Evolutionary conservation across 352 stramenopile genomes (phyloP).

Genomic region (Pythium plurisporium): DNA sequence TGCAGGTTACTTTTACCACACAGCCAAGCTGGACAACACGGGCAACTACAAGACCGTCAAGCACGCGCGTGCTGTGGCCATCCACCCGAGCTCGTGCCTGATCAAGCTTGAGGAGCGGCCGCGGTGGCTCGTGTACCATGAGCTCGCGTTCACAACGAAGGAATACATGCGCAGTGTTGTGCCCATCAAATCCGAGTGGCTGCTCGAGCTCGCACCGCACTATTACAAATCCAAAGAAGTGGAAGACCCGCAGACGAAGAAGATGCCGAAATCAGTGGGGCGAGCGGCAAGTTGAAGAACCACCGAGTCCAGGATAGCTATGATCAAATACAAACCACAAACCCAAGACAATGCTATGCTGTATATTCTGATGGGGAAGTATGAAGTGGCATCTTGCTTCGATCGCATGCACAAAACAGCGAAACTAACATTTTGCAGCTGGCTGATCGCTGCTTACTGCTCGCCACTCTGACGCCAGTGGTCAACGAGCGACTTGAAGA

Average conservation of each 20-base stretch:
- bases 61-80: slow-evolving; percentile 95
- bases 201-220: slow-evolving; percentile 97
- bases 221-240: slow-evolving; percentile 99
- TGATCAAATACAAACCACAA: not conserved
- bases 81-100: slow-evolving; percentile 98
- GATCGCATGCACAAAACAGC: not conserved
- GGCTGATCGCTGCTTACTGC: not conserved
- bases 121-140: slow-evolving; percentile 98
- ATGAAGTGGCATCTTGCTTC: not conserved
- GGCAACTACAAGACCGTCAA: slow-evolving; percentile 99
- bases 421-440: too few relatives aligned
- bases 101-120: slow-evolving; percentile 86
- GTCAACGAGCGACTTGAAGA: slow-evolving; percentile 68
- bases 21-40: slow-evolving; percentile 92
- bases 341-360: not conserved
- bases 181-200: slow-evolving; percentile 99
- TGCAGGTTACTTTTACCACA: slow-evolving; percentile 99
- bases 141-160: slow-evolving; percentile 93
- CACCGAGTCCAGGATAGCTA: not conserved
- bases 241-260: slow-evolving; percentile 93
- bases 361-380: too few relatives aligned
- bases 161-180: slow-evolving; percentile 99
- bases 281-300: slow-evolving; percentile 27
- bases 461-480: slow-evolving; percentile 49
- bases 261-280: slow-evolving; percentile 92